Conservation (phyloP, 2,329 filamentous ascomycete genomes). For the Elsinoe necatrix region DNA sequence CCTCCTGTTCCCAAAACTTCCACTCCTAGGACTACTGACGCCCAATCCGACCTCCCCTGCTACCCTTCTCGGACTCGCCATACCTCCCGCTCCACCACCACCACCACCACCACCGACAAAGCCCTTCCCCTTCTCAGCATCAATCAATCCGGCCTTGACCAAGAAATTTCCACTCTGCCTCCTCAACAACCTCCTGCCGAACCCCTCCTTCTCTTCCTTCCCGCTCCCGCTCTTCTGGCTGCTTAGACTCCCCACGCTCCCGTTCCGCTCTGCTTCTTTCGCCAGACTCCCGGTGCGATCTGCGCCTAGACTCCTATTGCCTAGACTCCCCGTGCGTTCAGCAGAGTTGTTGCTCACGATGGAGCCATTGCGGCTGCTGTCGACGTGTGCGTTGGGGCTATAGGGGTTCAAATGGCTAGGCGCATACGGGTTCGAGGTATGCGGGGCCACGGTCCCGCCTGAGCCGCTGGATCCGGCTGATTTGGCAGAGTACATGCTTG, state of each 20-base stretch:
- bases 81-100: too few relatives aligned
- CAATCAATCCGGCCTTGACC: constrained; percentile 7
- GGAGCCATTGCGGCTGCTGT: neutral
- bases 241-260: neutral
- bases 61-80: neutral
- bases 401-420: constrained; percentile 6
- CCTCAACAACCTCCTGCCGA: constrained; percentile 6
- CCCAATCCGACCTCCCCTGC: neutral
- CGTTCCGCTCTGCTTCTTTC: neutral
- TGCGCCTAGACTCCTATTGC: neutral
- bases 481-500: constrained; percentile 8
- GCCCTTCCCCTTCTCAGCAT: constrained; percentile 10
- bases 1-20: constrained; percentile 7
- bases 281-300: neutral
- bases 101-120: neutral
- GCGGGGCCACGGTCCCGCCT: neutral
- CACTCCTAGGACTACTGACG: constrained; percentile 9
- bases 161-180: constrained; percentile 12
- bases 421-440: neutral
- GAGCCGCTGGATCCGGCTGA: neutral
- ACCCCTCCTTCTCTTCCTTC: constrained; percentile 5
- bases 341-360: neutral
- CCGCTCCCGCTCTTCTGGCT: neutral
- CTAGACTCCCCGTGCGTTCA: neutral
- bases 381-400: constrained; percentile 1